phyloP scores from a whole-genome alignment of 768 basidiomycete genomes.

The Mycena sanguinolenta region DNA sequence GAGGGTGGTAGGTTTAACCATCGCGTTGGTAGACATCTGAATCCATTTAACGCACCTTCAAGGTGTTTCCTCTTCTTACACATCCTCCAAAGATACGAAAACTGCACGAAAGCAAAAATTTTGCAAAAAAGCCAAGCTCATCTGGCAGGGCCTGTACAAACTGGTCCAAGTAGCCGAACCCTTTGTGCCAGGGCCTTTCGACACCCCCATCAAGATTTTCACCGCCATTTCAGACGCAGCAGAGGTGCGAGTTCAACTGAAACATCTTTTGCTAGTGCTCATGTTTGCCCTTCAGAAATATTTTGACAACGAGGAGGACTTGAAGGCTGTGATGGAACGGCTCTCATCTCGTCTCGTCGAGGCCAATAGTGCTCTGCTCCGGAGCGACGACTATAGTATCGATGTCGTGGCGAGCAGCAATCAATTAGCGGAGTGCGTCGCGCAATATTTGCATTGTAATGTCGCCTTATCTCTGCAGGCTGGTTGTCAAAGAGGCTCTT shows the following conservation, averaged over 20 bases:
- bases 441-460: too few species aligned
- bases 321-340: slow-evolving; percentile 14
- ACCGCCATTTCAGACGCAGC: slow-evolving; percentile 5
- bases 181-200: too few species aligned
- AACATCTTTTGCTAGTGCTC: slow-evolving; percentile 8
- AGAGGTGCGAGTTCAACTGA: slow-evolving; percentile 5
- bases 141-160: too few species aligned
- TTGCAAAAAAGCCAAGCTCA: slow-evolving; percentile 12
- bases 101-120: not conserved
- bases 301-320: slow-evolving; percentile 9
- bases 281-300: slow-evolving; percentile 2
- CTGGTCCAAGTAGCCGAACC: too few species aligned
- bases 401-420: too few species aligned
- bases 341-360: slow-evolving; percentile 4
- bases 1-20: slow-evolving; percentile 17
- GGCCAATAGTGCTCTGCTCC: slow-evolving; percentile 1
- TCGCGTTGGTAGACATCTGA: slow-evolving; percentile 20
- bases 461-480: too few species aligned
- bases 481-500: slow-evolving; percentile 14
- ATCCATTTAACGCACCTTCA: slow-evolving; percentile 19
- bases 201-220: too few species aligned
- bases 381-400: slow-evolving; percentile 6
- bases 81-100: slow-evolving; percentile 1
- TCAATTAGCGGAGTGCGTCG: too few species aligned
- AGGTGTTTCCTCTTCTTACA: not conserved